A percentile compares a stretch with the other conserved stretches of the same genome.
Conservation (phyloP, 2,329 filamentous ascomycete species). For the Amauroascus niger region DNA sequence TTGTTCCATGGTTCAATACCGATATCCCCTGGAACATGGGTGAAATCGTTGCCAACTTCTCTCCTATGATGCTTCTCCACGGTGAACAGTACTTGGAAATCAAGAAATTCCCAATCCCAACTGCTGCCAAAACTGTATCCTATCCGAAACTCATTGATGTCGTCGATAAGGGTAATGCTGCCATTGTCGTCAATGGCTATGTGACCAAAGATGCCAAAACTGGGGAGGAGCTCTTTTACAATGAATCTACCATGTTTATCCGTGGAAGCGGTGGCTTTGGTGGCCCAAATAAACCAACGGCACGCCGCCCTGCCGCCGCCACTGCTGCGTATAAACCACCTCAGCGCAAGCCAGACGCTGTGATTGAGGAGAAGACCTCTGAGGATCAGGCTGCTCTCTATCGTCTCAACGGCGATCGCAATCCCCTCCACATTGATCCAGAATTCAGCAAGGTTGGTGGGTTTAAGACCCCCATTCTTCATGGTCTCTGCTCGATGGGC, state of each 20-base stretch:
- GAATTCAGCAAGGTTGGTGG: constrained; percentile 89
- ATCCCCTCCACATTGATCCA: constrained; percentile 93
- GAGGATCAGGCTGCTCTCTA: constrained; percentile 91
- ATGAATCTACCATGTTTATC: constrained; percentile 88
- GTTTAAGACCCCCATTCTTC: constrained; percentile 87
- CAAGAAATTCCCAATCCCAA: constrained; percentile 83
- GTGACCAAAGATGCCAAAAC: constrained; percentile 77
- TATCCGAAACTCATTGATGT: constrained; percentile 81
- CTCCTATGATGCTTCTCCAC: constrained; percentile 96
- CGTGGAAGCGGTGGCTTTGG: constrained; percentile 85
- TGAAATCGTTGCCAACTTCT: constrained; percentile 89
- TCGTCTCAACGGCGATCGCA: constrained; percentile 85
- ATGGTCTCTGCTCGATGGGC: constrained; percentile 94
- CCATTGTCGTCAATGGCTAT: constrained; percentile 68
- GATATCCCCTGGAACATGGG: constrained; percentile 68
- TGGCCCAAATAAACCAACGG: constrained; percentile 59
- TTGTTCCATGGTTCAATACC: constrained; percentile 86
- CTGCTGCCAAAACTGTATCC: constrained; percentile 64
- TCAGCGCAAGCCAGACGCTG: constrained; percentile 63
- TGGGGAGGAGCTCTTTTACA: constrained; percentile 91
- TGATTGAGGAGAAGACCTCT: constrained; percentile 75
- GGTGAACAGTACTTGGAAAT: constrained; percentile 98
- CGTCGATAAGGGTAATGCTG: constrained; percentile 87
- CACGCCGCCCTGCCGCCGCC: constrained; percentile 64
- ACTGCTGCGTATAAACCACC: constrained; percentile 74